Evolutionary conservation across 2,329 filamentous ascomycete species (phyloP).

Genomic region (Aciculosporium take): DNA sequence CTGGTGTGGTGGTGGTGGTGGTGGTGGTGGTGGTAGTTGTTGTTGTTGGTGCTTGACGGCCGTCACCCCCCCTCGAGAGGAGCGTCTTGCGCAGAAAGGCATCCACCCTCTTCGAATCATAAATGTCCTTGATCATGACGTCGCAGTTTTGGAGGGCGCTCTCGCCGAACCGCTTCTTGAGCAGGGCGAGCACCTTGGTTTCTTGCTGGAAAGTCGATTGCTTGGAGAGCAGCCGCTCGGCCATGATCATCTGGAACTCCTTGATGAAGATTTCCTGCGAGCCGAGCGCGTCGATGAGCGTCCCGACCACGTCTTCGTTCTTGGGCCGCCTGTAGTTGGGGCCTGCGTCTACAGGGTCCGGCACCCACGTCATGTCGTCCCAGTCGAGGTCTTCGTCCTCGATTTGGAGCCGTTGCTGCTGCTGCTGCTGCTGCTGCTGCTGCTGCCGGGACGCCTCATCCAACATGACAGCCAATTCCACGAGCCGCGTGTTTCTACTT

Average conservation of each 20-base stretch:
- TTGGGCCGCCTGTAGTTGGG: conserved; percentile 84
- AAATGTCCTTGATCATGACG: conserved; percentile 91
- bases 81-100: conserved; percentile 41
- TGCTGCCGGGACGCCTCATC: conserved; percentile 43
- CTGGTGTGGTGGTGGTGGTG: too few species aligned
- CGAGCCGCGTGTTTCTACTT: conserved; percentile 42
- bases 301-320: conserved; percentile 81
- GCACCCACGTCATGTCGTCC: conserved; percentile 86
- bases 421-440: too few species aligned
- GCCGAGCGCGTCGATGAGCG: conserved; percentile 75
- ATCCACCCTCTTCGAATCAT: conserved; percentile 68
- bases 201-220: conserved; percentile 63
- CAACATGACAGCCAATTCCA: conserved; percentile 54
- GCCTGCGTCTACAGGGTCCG: conserved; percentile 83
- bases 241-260: conserved; percentile 81
- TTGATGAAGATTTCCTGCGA: conserved; percentile 86
- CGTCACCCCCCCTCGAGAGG: too few species aligned
- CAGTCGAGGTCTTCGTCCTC: conserved; percentile 67
- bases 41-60: too few species aligned
- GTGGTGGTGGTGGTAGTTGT: too few species aligned
- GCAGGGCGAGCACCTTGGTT: conserved; percentile 66
- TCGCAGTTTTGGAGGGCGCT: conserved; percentile 79
- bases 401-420: conserved; percentile 35
- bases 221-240: conserved; percentile 58
- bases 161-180: conserved; percentile 83